phyloP scores from a whole-genome alignment of 495 filamentous ascomycete genomes.

The Aspergillus baeticus region DNA sequence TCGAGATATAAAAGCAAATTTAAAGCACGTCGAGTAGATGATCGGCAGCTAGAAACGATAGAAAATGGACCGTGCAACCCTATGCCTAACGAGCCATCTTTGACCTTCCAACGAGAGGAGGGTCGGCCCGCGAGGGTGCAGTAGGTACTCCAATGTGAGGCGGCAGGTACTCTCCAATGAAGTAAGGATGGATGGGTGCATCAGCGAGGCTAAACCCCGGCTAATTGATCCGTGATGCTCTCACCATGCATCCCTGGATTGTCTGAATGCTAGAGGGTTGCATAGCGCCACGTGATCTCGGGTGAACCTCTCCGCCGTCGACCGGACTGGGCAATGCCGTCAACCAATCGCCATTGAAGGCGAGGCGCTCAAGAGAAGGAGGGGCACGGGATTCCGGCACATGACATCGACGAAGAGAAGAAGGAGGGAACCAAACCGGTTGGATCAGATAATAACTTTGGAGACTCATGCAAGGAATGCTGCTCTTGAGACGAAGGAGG shows the following conservation, averaged over 20 bases:
- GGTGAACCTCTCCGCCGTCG: conserved; percentile 26
- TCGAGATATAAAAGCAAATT: neutral
- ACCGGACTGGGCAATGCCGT: conserved; percentile 14
- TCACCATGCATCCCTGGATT: neutral
- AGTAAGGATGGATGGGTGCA: neutral
- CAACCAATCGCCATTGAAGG: conserved; percentile 32
- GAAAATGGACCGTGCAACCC: conserved; percentile 10
- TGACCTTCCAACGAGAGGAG: conserved; percentile 9
- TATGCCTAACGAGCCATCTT: neutral
- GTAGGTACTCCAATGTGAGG: conserved; percentile 13
- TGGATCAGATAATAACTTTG: conserved; percentile 13
- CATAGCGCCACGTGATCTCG: conserved; percentile 26
- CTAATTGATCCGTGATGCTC: neutral
- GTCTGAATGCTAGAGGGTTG: conserved; percentile 7
- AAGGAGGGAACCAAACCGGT: conserved; percentile 21
- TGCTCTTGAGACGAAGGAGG: neutral
- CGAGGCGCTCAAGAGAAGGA: conserved; percentile 24
- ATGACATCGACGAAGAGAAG: conserved; percentile 29
- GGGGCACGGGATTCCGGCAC: conserved; percentile 46
- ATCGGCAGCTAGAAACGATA: conserved; percentile 9
- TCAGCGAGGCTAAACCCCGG: conserved; percentile 1
- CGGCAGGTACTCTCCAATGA: conserved; percentile 11
- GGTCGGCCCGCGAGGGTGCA: conserved; percentile 10
- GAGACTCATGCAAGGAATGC: conserved; percentile 6
- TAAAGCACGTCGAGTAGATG: neutral